phyloP scores from a whole-genome alignment of 768 basidiomycete species.

The Termitomyces sp. region DNA sequence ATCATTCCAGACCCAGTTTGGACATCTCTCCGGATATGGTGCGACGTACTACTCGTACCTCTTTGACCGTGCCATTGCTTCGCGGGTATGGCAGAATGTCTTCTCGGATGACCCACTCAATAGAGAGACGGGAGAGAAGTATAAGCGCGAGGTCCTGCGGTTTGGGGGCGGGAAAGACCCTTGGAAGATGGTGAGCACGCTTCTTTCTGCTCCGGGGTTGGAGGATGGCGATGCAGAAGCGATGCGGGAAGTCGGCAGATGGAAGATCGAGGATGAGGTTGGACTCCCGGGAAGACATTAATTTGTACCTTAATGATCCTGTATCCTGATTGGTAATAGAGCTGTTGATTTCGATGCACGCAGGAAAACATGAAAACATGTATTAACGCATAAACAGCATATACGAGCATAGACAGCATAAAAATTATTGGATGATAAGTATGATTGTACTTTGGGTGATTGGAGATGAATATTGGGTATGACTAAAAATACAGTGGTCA shows the following conservation, averaged over 20 bases:
- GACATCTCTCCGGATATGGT: slow-evolving; percentile 93
- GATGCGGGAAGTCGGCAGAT: slow-evolving; percentile 87
- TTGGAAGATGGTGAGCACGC: slow-evolving; percentile 81
- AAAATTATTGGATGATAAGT: slow-evolving; percentile 1
- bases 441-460: too few species aligned
- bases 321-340: too few species aligned
- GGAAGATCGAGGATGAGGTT: slow-evolving; percentile 79
- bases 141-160: slow-evolving; percentile 67
- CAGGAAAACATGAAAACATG: background rate
- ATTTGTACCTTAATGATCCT: too few species aligned
- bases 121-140: slow-evolving; percentile 74
- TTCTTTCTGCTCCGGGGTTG: slow-evolving; percentile 64
- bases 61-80: slow-evolving; percentile 94
- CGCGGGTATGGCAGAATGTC: slow-evolving; percentile 77
- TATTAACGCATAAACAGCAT: too few species aligned
- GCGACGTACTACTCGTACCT: slow-evolving; percentile 98
- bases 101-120: slow-evolving; percentile 66
- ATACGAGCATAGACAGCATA: slow-evolving; percentile 1
- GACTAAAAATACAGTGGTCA: too few species aligned
- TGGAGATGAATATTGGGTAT: too few species aligned
- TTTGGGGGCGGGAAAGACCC: slow-evolving; percentile 91
- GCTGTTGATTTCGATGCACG: too few species aligned
- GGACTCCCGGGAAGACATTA: slow-evolving; percentile 56
- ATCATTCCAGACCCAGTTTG: slow-evolving; percentile 93
- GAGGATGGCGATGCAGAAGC: slow-evolving; percentile 68